Evolutionary conservation across 2,329 filamentous ascomycete species (phyloP).

Genomic region (Penicillium italicum): DNA sequence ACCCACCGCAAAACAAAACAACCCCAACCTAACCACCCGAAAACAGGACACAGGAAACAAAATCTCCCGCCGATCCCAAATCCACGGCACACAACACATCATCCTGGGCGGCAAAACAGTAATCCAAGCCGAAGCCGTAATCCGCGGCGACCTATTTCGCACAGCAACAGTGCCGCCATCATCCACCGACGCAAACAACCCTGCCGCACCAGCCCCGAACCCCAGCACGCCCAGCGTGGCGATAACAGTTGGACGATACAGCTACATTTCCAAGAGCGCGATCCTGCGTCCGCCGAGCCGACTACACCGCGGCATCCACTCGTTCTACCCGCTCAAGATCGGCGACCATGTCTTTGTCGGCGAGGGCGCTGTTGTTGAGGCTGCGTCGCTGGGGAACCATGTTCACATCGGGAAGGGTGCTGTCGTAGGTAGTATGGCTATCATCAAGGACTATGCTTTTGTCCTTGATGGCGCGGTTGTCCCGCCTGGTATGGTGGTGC

Average conservation of each 20-base stretch:
- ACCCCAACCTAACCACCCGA: neutral
- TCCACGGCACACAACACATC: slow-evolving; percentile 95
- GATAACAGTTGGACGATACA: slow-evolving; percentile 87
- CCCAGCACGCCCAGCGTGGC: slow-evolving; percentile 44
- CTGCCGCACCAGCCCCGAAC: slow-evolving; percentile 32
- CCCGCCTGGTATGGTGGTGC: slow-evolving; percentile 84
- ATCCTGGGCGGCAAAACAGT: slow-evolving; percentile 95
- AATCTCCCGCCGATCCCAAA: slow-evolving; percentile 84
- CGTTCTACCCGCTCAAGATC: slow-evolving; percentile 79
- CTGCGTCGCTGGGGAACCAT: slow-evolving; percentile 77
- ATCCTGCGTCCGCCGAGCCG: slow-evolving; percentile 80
- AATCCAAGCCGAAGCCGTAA: slow-evolving; percentile 90
- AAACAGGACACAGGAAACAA: slow-evolving; percentile 93
- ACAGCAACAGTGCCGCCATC: slow-evolving; percentile 33
- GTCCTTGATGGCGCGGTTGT: slow-evolving; percentile 82
- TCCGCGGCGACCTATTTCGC: slow-evolving; percentile 80
- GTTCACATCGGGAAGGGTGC: slow-evolving; percentile 78
- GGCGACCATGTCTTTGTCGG: slow-evolving; percentile 94
- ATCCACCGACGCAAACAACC: slow-evolving; percentile 31
- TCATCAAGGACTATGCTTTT: slow-evolving; percentile 89
- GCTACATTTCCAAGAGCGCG: slow-evolving; percentile 75
- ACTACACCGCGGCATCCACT: slow-evolving; percentile 65
- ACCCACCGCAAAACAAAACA: slow-evolving; percentile 1
- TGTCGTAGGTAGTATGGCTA: slow-evolving; percentile 78
- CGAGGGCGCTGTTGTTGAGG: slow-evolving; percentile 69